Conservation (phyloP, 139 green algal species). For the Dunaliella sp. region DNA sequence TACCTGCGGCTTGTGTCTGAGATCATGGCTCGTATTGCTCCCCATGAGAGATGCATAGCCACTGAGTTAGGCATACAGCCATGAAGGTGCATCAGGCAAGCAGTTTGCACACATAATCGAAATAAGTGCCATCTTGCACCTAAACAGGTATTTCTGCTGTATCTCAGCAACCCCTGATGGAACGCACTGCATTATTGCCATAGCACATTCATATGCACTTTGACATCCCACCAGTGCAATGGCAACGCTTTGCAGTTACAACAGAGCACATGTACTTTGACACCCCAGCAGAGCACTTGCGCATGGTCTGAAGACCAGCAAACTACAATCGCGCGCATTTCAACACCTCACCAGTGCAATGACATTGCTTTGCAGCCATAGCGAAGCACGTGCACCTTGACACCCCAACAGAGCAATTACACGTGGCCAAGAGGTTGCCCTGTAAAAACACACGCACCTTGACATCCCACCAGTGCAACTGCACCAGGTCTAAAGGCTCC, state of each 20-base stretch:
- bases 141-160: no score
- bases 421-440: no score
- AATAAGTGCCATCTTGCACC: no score
- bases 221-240: constrained; percentile 53
- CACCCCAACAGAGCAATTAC: constrained; percentile 25
- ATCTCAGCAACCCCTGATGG: no score
- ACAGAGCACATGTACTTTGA: constrained; percentile 23
- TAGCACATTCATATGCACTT: constrained; percentile 30
- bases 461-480: constrained; percentile 56
- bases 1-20: no score
- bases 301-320: no score
- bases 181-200: no score
- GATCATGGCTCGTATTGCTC: neutral
- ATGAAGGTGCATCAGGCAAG: no score
- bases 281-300: constrained; percentile 24
- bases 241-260: constrained; percentile 36
- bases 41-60: neutral
- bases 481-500: constrained; percentile 50
- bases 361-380: constrained; percentile 33
- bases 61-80: no score
- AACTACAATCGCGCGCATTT: no score
- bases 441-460: constrained; percentile 29
- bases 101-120: no score
- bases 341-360: constrained; percentile 54
- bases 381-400: constrained; percentile 22